Evolutionary conservation across 805 yeast genomes (phyloP), one percentile per base, ranked within the genome.

Genomic region (Ogataea saltuana): DNA sequence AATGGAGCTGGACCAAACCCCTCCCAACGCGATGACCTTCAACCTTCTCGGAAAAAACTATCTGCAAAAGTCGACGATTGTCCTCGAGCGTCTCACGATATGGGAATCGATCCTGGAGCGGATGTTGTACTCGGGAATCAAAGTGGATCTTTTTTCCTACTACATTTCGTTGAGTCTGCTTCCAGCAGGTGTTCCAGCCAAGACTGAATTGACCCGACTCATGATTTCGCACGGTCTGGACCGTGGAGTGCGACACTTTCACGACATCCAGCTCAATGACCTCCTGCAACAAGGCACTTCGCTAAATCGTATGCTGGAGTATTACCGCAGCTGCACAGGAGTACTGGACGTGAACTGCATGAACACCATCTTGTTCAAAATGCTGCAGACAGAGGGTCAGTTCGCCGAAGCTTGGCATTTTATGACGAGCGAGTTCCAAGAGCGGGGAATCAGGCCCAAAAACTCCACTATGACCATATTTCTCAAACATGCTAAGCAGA

Each of bases 1-100:
- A 48, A 70, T 75, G 74, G 48, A 45, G 27, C 28, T 37, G 4
- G 43, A 48, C 17, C 27, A 44, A 7, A 15, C 45, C 12, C 13
- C 28, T 8, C 59, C 62, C 4, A 49, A 46, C 29, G 55, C 55
- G 6, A 45, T 41, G 43, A 54, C 53, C 3, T 56, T 45, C 47
- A 56, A 59, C 27, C 34, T 53, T 13, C 36, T 59, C n/a, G 59
- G 46, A 0, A 54, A 50, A 35, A 56, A 54, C 35, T 51, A 51
- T 28, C 18, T 58, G 4, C 16, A 32, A 4, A 41, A 42, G 9
- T 39, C 53, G 3, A 38, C 32, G 22, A 8, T 35, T 11, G 27
- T 44, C 5, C 23, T 45, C 6, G 58, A 55, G 3, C 46, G 56
- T 32, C 25, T 58, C 16, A 25, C 26, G 8, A 45, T 55, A 2